Base-by-base conservation (phyloP, 495 filamentous ascomycete genomes). In the Trichoderma erinaceum region DNA sequence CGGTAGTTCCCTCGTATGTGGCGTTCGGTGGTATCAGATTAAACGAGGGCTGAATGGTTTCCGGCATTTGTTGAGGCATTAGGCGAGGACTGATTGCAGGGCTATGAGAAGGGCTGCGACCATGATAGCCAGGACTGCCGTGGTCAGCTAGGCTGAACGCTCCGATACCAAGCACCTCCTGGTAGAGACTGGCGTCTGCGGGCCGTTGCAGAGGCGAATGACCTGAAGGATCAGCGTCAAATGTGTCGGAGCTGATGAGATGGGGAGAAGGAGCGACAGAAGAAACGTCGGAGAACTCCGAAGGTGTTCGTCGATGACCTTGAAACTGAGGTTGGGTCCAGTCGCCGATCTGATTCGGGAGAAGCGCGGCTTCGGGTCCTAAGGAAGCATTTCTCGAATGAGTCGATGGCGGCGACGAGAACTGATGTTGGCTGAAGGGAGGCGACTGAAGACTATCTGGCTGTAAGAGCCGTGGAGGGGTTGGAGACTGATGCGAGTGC, bases 241-340 rank as follows among this genome's bases (percentile, higher is more conserved):
- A 92, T 69, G 80, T 87, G 66, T 97, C 95, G 66, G 88, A 83
- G 73, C 90, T 91, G 32, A 84, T 84, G 64, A 97, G 74, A 73
- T 87, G 91, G 61, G 95, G 95, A 23, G 94, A 97, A 41, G 88
- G 87, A 11, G 88, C 85, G 0, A 86, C 89, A 23, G 92, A 96
- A 18, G 91, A 94, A 15, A 81, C 82, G 71, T 97, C 95, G 6
- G 93, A 97, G 71, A 90, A 91, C 74, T 97, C 95, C 8, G 94
- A 97, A 1, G 93, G 91, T 44, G 89, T 86, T 73, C 92, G 85
- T 67, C 93, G 86, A 75, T 97, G 93, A 7, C 81, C 79, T 67
- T 89, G 86, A 72, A 96, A 97, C 71, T 88, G 87, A 56, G 79
- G 79, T 75, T 92, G 86, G 44, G 81, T 84, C 91, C 91, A 94